Evolutionary conservation across 805 yeast species (phyloP).

Genomic region (Groenewaldozyma salmanticensis): DNA sequence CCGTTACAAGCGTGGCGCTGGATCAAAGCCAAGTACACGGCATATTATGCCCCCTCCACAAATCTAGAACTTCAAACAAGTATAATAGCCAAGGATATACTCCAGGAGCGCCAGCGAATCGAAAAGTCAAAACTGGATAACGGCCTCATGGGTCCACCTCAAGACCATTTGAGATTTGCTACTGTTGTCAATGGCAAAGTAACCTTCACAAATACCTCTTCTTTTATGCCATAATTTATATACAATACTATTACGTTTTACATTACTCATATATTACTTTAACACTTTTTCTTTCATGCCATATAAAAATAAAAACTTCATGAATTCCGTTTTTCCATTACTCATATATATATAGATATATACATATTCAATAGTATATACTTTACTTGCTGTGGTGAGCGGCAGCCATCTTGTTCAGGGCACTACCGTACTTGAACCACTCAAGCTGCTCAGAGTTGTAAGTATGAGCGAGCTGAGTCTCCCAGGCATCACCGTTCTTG

Average conservation of each 20-base stretch:
- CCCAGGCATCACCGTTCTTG: conserved; percentile 74
- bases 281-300: conserved; percentile 1
- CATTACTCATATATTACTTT: neutral
- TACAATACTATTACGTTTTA: too few relatives aligned
- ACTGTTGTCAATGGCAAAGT: conserved; percentile 23
- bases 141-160: conserved; percentile 15
- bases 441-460: conserved; percentile 94
- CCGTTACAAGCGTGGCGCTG: too few relatives aligned
- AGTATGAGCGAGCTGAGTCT: conserved; percentile 87
- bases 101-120: too few relatives aligned
- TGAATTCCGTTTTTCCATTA: neutral
- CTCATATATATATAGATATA: neutral
- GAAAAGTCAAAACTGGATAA: too few relatives aligned
- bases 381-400: conserved; percentile 8
- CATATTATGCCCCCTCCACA: too few relatives aligned
- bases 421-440: conserved; percentile 99
- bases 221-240: too few relatives aligned
- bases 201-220: conserved; percentile 17
- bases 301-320: neutral
- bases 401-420: conserved; percentile 89
- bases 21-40: too few relatives aligned
- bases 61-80: too few relatives aligned
- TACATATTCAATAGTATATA: too few relatives aligned
- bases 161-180: conserved; percentile 24
- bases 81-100: too few relatives aligned